These are phyloP conservation scores for Ceratocystis ficicola DNA, from an alignment of 2,329 filamentous ascomycete species.

Conservation along the genomic window DNA sequence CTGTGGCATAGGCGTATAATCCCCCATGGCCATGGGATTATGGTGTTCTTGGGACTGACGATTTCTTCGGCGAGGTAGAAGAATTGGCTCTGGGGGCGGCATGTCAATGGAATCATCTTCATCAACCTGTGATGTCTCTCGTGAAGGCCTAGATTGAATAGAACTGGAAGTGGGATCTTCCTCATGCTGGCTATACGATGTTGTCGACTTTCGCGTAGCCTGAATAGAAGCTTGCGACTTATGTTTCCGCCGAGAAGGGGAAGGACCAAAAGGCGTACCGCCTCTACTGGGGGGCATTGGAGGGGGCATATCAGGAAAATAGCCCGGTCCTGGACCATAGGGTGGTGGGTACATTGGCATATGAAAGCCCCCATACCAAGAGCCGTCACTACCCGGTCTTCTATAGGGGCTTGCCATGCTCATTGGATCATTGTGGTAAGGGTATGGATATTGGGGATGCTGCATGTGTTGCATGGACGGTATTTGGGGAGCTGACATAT, in stretches of 20 bases:
- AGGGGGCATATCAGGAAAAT: not conserved
- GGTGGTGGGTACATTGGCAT: not conserved
- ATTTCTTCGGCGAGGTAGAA: not conserved
- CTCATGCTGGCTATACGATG: not conserved
- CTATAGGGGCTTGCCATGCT: slow-evolving; percentile 3
- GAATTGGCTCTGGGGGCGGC: not conserved
- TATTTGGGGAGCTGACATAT: slow-evolving; percentile 15
- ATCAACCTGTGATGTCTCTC: not conserved
- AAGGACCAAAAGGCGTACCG: not conserved
- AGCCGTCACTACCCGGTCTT: not conserved
- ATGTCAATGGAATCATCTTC: not conserved
- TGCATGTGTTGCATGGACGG: slow-evolving; percentile 13
- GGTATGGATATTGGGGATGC: slow-evolving; percentile 6
- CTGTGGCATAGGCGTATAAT: too few species aligned
- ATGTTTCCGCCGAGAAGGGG: not conserved
- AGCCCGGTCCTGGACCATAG: not conserved
- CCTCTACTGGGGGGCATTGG: not conserved
- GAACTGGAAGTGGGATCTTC: not conserved
- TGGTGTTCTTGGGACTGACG: not conserved
- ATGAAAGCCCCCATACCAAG: slow-evolving; percentile 14
- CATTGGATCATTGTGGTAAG: not conserved
- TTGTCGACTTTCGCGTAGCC: not conserved
- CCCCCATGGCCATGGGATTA: not conserved
- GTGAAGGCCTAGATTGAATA: not conserved
- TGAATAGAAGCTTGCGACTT: not conserved